These are phyloP conservation scores for Kalmusia sp. DNA, from an alignment of 2,329 filamentous ascomycete species.

Conservation along the genomic window DNA sequence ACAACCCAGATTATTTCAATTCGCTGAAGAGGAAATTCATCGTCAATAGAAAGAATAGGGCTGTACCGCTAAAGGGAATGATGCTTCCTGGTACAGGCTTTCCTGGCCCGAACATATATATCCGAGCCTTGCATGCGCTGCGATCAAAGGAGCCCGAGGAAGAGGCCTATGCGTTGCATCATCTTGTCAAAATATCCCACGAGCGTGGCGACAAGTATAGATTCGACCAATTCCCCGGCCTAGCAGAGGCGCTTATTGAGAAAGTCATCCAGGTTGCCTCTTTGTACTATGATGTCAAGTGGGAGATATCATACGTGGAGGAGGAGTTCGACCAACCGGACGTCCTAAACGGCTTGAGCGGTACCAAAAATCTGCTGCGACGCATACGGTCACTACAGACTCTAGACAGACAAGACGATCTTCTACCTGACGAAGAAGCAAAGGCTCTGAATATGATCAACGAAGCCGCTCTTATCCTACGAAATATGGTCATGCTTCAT, in stretches of 20 bases:
- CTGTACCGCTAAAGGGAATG: conserved; percentile 55
- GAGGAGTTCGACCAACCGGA: conserved; percentile 55
- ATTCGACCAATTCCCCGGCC: conserved; percentile 87
- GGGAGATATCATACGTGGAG: conserved; percentile 75
- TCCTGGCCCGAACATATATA: conserved; percentile 88
- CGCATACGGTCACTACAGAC: conserved; percentile 69
- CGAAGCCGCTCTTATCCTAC: conserved; percentile 84
- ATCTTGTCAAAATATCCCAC: conserved; percentile 93
- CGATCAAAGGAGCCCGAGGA: conserved; percentile 81
- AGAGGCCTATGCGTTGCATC: conserved; percentile 90
- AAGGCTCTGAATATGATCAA: conserved; percentile 78
- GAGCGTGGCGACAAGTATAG: conserved; percentile 95
- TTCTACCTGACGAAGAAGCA: conserved; percentile 74
- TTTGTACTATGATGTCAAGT: conserved; percentile 82
- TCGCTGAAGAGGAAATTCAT: conserved; percentile 62
- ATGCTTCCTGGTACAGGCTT: conserved; percentile 70
- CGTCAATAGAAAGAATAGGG: conserved; percentile 51
- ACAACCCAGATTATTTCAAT: conserved; percentile 73
- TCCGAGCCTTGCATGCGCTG: conserved; percentile 82
- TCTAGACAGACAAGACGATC: conserved; percentile 68
- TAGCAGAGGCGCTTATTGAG: conserved; percentile 87
- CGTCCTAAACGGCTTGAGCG: conserved; percentile 68
- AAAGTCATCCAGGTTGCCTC: conserved; percentile 80
- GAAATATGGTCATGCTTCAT: conserved; percentile 94
- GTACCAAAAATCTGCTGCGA: conserved; percentile 75